Evolutionary conservation across 1,139 yeast genomes (phyloP), one percentile per base, ranked within the genome.

Genomic region (Pichia norvegensis): DNA sequence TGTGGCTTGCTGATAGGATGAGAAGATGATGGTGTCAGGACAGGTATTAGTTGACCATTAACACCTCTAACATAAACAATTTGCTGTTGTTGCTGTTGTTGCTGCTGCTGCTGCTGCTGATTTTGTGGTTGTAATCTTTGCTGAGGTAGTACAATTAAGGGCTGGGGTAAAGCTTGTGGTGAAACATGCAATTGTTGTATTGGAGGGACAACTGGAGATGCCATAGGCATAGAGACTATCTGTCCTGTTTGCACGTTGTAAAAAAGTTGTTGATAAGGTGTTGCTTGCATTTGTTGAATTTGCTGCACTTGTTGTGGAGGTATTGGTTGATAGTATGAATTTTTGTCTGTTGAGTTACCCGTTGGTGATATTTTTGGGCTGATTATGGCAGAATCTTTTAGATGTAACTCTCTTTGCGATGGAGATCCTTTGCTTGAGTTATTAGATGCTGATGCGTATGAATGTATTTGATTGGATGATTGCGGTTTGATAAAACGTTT

Each of bases 211-310:
- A 13, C 23, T 27, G 40, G 33, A 9, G 33, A 3, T 16, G 23
- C 19, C 11, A 41, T 33, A n/a, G 48, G 45, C 11, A 39, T 4
- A 8, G 37, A 8, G 33, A 45, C 17, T 7, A 46, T 21, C 2
- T 31, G 17, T 4, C 49, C 49, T 21, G 46, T 46, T 20, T 40
- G 39, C 1, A 43, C 17, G 29, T 46, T 43, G n/a, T 46, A 46
- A n/a, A 43, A 43, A 44, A 46, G 38, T 16, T 46, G 49, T 20
- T 46, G 49, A 33, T 33, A 29, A n/a, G 38, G 23, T 20, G 36
- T 5, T 3, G 7, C 31, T 23, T 36, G 43, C 16, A 39, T 9
- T 13, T 36, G 41, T n/a, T 13, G 35, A 16, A 40, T 5, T 19
- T n/a, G 45, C 14, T 38, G 36, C 11, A 42, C 17, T 5, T 40